These are phyloP conservation scores for Coemansia sp. DNA, from an alignment of 192 early-diverging fungal genomes.

Conservation along the genomic window DNA sequence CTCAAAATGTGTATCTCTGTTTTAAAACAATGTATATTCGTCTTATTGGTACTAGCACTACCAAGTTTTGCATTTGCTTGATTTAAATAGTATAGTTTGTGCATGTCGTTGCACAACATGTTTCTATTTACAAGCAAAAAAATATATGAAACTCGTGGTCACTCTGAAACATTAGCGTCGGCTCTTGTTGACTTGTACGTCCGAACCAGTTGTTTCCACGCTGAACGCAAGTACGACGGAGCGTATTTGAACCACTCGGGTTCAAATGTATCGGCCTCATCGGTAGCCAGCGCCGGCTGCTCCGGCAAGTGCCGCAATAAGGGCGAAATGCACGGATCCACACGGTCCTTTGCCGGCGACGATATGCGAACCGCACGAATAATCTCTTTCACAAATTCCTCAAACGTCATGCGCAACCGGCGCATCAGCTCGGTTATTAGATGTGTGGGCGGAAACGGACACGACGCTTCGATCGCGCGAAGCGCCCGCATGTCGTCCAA, in stretches of 20 bases:
- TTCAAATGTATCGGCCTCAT: slow-evolving; percentile 20
- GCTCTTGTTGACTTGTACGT: slow-evolving; percentile 24
- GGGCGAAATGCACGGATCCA: slow-evolving; percentile 50
- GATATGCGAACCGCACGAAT: slow-evolving; percentile 47
- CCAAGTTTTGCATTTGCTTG: no score
- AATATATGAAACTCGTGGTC: neutral
- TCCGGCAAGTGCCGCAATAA: slow-evolving; percentile 45
- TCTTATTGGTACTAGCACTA: no score
- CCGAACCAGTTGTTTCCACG: slow-evolving; percentile 47
- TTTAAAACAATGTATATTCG: no score
- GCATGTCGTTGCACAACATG: no score
- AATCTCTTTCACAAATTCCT: slow-evolving; percentile 50
- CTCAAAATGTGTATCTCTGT: no score
- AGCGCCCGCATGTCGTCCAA: neutral
- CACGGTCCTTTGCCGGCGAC: slow-evolving; percentile 25
- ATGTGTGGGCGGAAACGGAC: slow-evolving; percentile 42
- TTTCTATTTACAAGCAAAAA: neutral
- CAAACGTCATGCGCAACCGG: slow-evolving; percentile 41
- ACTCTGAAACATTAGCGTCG: neutral
- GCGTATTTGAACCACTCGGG: slow-evolving; percentile 54
- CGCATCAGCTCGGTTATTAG: slow-evolving; percentile 52
- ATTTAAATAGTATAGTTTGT: no score
- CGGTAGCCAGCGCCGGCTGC: slow-evolving; percentile 23
- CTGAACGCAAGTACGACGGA: slow-evolving; percentile 46
- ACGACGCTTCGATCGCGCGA: slow-evolving; percentile 26